Evolutionary conservation across 2,329 filamentous ascomycete species (phyloP).

Genomic region (Xylariaceae sp.): DNA sequence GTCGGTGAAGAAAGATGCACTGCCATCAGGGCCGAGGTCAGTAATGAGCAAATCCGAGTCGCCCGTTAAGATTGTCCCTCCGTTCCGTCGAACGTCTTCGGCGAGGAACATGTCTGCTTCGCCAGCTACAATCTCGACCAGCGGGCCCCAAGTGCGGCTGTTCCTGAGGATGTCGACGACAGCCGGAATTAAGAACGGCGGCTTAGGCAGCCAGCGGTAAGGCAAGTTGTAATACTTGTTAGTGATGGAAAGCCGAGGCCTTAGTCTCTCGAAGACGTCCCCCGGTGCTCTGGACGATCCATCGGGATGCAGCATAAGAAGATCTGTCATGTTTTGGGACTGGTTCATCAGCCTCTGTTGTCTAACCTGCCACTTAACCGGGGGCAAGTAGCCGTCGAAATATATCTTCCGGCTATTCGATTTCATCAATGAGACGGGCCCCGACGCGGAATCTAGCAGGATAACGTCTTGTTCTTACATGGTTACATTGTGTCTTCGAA

Average conservation of each 20-base stretch:
- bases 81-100: conserved; percentile 49
- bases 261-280: conserved; percentile 14
- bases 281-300: conserved; percentile 27
- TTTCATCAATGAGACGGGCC: conserved; percentile 38
- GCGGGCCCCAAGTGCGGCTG: conserved; percentile 39
- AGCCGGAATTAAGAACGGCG: conserved; percentile 71
- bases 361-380: conserved; percentile 59
- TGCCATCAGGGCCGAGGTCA: conserved; percentile 57
- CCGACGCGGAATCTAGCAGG: background rate
- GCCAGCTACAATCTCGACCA: conserved; percentile 63
- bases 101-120: conserved; percentile 86
- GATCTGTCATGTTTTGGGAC: conserved; percentile 51
- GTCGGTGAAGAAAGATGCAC: conserved; percentile 66
- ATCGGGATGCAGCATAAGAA: conserved; percentile 37
- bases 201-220: conserved; percentile 36
- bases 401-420: conserved; percentile 56
- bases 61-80: conserved; percentile 65
- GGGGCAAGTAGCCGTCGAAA: conserved; percentile 80
- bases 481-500: conserved; percentile 51
- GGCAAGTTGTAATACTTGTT: background rate
- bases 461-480: conserved; percentile 52
- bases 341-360: conserved; percentile 56
- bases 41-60: conserved; percentile 84
- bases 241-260: conserved; percentile 15
- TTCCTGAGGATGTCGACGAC: conserved; percentile 65